Base-by-base conservation (phyloP, 768 basidiomycete genomes). In the Auriscalpium vulgare region DNA sequence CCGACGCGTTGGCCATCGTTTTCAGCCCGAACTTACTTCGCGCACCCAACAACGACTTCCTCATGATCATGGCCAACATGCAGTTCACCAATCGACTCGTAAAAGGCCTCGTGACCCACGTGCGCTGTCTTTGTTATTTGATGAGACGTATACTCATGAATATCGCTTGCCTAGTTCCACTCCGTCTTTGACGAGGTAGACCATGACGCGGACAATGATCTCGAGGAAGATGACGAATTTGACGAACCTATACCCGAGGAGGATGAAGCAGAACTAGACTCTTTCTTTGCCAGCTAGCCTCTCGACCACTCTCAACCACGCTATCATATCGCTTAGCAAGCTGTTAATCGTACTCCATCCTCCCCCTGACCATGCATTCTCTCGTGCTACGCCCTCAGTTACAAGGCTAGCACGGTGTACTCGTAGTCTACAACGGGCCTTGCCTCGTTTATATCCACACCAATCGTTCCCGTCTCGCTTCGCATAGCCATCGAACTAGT, bases 1-100 rank as follows among this genome's bases (percentile, higher is more conserved):
- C 88, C 1, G 85, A 91, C 61, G 84, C 87, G 8, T 75, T 94
- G 3, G 85, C 91, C 0, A 91, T 91, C 52, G 89, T 92, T 16
- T 91, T 92, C 69, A 88, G 88, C 58, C 89, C 88, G 7, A 91
- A 89, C 65, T 69, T 91, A 48, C 66, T 90, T 51, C 83, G 88
- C 17, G 84, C 88, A 4, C 87, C 87, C 2, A 82, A 86, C 65
- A 88, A 87, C 58, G 85, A 89, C 65, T 86, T 90, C 69, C 81
- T 78, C 10, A 76, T 86, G 69, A 86, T 90, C 62, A 75, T 91
- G 58, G 79, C 84, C 54, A 90, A 91, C 62, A 91, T 92, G 88
- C 56, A 46, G 51, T 55, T 61, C 35, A 62, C 61, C 29, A 60
- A 62, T 48, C 56, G 54, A 34, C 54, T 62, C 19, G 61, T 62